These are phyloP conservation scores for Trichosporon asahii DNA, from an alignment of 1,284 basidiomycete genomes.

Conservation along the genomic window DNA sequence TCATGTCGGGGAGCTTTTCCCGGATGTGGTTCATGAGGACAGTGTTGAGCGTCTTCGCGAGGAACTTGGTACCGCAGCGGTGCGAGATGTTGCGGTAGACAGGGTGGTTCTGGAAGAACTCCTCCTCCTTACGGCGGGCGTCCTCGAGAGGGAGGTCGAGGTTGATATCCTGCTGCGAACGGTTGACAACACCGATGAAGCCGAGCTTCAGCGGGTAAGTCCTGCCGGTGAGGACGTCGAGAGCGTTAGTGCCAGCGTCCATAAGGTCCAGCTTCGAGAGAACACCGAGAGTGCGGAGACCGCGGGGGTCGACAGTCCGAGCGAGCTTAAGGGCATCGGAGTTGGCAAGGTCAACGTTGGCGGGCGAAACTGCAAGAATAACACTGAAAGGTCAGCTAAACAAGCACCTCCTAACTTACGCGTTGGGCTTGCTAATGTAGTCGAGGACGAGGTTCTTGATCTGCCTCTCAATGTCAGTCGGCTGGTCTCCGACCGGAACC, in stretches of 20 bases:
- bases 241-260: constrained; percentile 96
- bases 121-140: constrained; percentile 77
- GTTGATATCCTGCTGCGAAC: constrained; percentile 97
- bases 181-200: constrained; percentile 96
- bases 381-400: constrained; percentile 59
- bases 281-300: constrained; percentile 91
- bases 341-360: constrained; percentile 97
- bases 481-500: constrained; percentile 67
- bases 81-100: constrained; percentile 95
- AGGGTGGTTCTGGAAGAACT: constrained; percentile 86
- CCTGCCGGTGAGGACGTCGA: constrained; percentile 92
- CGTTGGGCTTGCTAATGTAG: constrained; percentile 95
- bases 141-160: constrained; percentile 79
- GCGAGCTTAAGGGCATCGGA: constrained; percentile 94
- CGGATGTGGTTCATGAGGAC: constrained; percentile 97
- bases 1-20: constrained; percentile 99
- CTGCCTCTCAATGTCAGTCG: constrained; percentile 90
- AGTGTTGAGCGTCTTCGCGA: constrained; percentile 91
- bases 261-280: constrained; percentile 97
- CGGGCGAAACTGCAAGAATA: constrained; percentile 91
- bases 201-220: constrained; percentile 97
- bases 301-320: constrained; percentile 90
- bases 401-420: constrained; percentile 57
- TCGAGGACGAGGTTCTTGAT: constrained; percentile 90
- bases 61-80: constrained; percentile 92